A percentile compares a stretch with the other conserved stretches of the same genome.
Evolutionary conservation across 305 asterid species (phyloP).

Genomic region (Fraxinus platypoda): DNA sequence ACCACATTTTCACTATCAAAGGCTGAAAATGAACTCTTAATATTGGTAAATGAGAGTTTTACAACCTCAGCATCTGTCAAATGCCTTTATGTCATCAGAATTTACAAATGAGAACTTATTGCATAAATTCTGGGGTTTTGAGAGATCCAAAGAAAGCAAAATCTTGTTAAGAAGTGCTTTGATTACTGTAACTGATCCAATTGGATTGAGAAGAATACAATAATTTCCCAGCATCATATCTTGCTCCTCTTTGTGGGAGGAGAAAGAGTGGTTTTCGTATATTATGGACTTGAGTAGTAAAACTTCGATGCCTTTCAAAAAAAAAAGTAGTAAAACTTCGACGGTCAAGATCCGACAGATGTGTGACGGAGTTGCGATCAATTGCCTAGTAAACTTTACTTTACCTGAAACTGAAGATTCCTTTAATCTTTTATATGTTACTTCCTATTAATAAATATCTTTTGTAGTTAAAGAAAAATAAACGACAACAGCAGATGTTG

Average conservation of each 20-base stretch:
- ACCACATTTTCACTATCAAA: background rate
- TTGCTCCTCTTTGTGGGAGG: background rate
- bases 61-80: background rate
- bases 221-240: background rate
- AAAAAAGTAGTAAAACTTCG: background rate
- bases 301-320: background rate
- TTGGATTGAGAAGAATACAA: background rate
- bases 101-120: background rate
- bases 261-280: background rate
- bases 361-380: background rate
- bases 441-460: background rate
- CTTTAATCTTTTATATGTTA: background rate
- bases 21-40: background rate
- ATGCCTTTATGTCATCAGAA: background rate
- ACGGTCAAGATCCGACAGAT: background rate
- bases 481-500: background rate
- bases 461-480: background rate
- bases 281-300: background rate
- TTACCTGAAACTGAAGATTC: background rate
- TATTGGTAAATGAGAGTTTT: background rate
- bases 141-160: background rate
- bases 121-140: background rate
- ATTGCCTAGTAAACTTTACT: background rate
- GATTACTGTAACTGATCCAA: background rate
- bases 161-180: background rate